These are phyloP conservation scores for Rhododendron vialii DNA, from an alignment of 148 eudicot species.

Conservation along the genomic window DNA sequence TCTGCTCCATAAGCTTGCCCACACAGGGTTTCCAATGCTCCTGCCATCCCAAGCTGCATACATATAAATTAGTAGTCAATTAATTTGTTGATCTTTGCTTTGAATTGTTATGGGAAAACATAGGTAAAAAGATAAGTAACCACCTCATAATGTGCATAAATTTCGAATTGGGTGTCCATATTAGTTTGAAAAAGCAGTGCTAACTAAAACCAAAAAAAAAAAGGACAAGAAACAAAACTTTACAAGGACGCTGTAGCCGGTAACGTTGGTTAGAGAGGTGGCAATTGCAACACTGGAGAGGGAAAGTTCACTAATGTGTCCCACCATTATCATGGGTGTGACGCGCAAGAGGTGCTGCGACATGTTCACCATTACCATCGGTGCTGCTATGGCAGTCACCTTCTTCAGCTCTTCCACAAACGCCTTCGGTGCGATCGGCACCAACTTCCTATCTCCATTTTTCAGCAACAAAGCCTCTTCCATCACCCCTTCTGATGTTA, in stretches of 20 bases:
- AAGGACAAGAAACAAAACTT: background rate
- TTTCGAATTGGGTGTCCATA: too few relatives aligned
- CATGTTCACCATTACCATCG: too few relatives aligned
- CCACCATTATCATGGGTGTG: constrained; percentile 28
- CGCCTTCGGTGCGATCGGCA: background rate
- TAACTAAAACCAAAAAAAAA: background rate
- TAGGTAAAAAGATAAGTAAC: too few relatives aligned
- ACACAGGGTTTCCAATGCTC: constrained; percentile 48
- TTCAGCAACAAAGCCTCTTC: background rate
- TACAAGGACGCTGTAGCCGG: constrained; percentile 37
- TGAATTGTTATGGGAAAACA: too few relatives aligned
- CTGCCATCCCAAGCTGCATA: background rate
- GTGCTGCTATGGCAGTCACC: too few relatives aligned
- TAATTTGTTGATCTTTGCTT: too few relatives aligned
- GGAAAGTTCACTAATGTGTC: constrained; percentile 30
- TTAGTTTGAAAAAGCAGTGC: background rate
- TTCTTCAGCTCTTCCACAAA: constrained; percentile 24
- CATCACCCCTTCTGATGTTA: background rate
- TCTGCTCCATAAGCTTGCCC: constrained; percentile 41
- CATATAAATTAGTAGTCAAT: background rate
- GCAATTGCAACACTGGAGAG: constrained; percentile 37
- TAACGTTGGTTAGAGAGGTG: constrained; percentile 34
- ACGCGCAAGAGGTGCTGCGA: too few relatives aligned
- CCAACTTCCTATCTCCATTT: too few relatives aligned
- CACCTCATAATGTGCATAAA: too few relatives aligned